Percentiles rank a stretch among this genome's conserved stretches.
Conservation (phyloP, 2,329 filamentous ascomycete genomes). For the Dryadomyces quercus-mongolicae region DNA sequence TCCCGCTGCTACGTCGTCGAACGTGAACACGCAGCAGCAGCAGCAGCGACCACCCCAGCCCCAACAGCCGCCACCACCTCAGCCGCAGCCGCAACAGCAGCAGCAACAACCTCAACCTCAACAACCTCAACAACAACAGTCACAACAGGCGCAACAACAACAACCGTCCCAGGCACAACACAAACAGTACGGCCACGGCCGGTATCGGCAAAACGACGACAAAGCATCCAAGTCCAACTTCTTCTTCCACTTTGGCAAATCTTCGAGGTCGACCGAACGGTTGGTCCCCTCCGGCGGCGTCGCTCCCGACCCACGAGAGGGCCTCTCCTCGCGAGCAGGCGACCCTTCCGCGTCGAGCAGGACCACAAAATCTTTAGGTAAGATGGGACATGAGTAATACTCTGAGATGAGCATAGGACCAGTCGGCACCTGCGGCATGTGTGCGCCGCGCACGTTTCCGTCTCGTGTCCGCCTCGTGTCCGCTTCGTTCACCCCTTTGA, state of each 20-base stretch:
- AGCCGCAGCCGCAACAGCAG: conserved; percentile 12
- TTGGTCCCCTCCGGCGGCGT: conserved; percentile 5
- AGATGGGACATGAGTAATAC: not conserved
- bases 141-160: conserved; percentile 12
- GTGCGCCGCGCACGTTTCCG: not conserved
- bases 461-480: too few species aligned
- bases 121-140: conserved; percentile 3
- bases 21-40: conserved; percentile 7
- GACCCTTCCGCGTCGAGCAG: conserved; percentile 18
- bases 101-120: conserved; percentile 15
- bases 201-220: conserved; percentile 22
- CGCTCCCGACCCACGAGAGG: conserved; percentile 22
- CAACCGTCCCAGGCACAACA: conserved; percentile 15
- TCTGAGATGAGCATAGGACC: too few species aligned
- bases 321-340: conserved; percentile 24
- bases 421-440: too few species aligned
- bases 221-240: conserved; percentile 36
- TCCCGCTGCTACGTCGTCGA: not conserved
- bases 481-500: not conserved
- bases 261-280: conserved; percentile 27
- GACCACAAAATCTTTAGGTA: conserved; percentile 20
- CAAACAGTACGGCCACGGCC: conserved; percentile 11
- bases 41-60: conserved; percentile 14
- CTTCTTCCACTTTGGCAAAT: conserved; percentile 38
- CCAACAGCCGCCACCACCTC: conserved; percentile 3